Evolutionary conservation across 164 flowering plant genomes (phyloP).

Genomic region (Platanus orientalis): DNA sequence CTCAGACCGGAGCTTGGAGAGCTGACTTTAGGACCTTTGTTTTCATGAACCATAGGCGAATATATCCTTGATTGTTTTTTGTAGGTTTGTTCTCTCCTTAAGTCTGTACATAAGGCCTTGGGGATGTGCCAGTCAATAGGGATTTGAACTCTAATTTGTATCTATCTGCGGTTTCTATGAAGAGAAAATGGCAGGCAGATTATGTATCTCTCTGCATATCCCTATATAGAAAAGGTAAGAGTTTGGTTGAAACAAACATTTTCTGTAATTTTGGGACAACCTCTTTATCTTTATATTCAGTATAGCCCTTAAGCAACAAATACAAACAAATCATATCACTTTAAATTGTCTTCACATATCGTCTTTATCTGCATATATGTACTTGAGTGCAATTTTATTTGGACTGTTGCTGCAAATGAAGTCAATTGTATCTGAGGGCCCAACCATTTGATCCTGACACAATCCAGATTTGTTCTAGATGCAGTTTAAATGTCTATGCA

Average conservation of each 20-base stretch:
- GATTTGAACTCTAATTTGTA: slow-evolving; percentile 10
- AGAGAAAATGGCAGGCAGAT: slow-evolving; percentile 2
- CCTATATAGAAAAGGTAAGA: not conserved
- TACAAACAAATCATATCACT: too few species aligned
- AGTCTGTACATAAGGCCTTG: slow-evolving; percentile 15
- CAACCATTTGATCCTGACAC: too few species aligned
- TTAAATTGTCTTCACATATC: too few species aligned
- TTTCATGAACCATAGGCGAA: slow-evolving; percentile 18
- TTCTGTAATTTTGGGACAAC: too few species aligned
- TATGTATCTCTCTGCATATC: not conserved
- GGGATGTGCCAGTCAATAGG: slow-evolving; percentile 10
- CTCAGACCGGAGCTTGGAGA: slow-evolving; percentile 43
- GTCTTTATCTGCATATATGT: too few species aligned
- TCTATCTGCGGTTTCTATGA: slow-evolving; percentile 10
- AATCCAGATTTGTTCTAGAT: too few species aligned
- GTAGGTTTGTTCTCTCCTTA: slow-evolving; percentile 1
- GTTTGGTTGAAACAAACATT: not conserved
- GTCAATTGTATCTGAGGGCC: too few species aligned
- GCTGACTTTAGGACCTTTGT: slow-evolving; percentile 25
- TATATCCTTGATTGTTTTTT: slow-evolving; percentile 12
- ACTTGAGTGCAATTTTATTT: too few species aligned
- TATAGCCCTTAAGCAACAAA: too few species aligned
- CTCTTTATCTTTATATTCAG: too few species aligned
- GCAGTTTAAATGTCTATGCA: too few species aligned
- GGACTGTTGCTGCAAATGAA: too few species aligned